Evolutionary conservation across 805 yeast species (phyloP).

Genomic region (Spathaspora gorwiae): DNA sequence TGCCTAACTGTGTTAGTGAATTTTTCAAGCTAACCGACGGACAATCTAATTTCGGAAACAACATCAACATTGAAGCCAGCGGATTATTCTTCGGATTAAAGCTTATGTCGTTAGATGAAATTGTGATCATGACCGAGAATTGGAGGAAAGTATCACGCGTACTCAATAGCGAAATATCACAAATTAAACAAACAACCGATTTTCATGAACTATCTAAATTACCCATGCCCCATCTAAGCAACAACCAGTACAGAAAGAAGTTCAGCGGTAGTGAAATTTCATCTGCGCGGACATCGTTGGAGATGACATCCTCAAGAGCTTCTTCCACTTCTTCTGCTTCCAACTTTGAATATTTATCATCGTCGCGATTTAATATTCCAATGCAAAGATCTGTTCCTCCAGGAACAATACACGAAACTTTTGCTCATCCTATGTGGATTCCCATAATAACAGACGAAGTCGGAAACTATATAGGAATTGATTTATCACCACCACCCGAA

Average conservation of each 20-base stretch:
- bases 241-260: slow-evolving; percentile 10
- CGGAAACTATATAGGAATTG: slow-evolving; percentile 91
- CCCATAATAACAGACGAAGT: slow-evolving; percentile 84
- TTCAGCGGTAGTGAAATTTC: slow-evolving; percentile 6
- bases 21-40: slow-evolving; percentile 85
- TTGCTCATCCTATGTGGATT: slow-evolving; percentile 90
- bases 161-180: slow-evolving; percentile 21
- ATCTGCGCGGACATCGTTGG: slow-evolving; percentile 7
- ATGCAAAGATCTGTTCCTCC: slow-evolving; percentile 71
- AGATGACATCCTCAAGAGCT: slow-evolving; percentile 2
- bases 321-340: slow-evolving; percentile 6
- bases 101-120: slow-evolving; percentile 73
- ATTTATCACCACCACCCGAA: slow-evolving; percentile 59
- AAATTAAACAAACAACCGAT: slow-evolving; percentile 14
- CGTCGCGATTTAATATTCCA: slow-evolving; percentile 21
- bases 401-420: slow-evolving; percentile 63
- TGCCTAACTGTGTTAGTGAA: slow-evolving; percentile 81
- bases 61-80: slow-evolving; percentile 57
- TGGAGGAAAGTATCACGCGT: slow-evolving; percentile 74
- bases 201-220: slow-evolving; percentile 19
- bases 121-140: slow-evolving; percentile 72
- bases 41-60: slow-evolving; percentile 63
- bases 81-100: slow-evolving; percentile 81
- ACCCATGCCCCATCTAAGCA: slow-evolving; percentile 14
- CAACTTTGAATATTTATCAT: not conserved